Conservation (phyloP, 306 rosid genomes). For the Canavalia gladiata region DNA sequence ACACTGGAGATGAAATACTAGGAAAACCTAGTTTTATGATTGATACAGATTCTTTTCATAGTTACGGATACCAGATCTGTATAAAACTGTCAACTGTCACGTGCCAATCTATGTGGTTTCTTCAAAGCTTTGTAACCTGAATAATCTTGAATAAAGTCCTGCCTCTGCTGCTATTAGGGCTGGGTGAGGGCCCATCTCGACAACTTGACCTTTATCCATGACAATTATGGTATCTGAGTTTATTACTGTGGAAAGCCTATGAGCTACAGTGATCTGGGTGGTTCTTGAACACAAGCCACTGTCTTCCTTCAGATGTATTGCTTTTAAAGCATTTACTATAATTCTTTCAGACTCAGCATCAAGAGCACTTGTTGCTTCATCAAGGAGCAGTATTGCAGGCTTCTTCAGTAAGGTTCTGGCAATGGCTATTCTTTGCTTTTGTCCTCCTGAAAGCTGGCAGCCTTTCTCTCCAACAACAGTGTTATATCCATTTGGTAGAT, state of each 20-base stretch:
- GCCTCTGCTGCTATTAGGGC: conserved; percentile 61
- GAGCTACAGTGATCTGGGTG: conserved; percentile 87
- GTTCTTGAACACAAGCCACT: conserved; percentile 58
- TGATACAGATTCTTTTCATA: background rate
- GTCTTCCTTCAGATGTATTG: conserved; percentile 56
- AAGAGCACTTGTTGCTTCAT: conserved; percentile 96
- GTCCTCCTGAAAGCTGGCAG: conserved; percentile 94
- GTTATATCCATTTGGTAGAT: conserved; percentile 76
- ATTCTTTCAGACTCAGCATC: conserved; percentile 87
- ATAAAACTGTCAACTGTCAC: conserved; percentile 26
- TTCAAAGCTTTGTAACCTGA: conserved; percentile 68
- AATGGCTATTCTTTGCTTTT: conserved; percentile 91
- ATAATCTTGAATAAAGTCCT: conserved; percentile 80
- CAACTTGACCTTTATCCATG: conserved; percentile 80
- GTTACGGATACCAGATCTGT: conserved; percentile 14
- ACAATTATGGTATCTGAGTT: conserved; percentile 79
- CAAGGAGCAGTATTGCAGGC: conserved; percentile 81
- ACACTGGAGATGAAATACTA: conserved; percentile 42
- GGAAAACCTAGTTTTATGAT: conserved; percentile 17
- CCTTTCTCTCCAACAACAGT: conserved; percentile 88
- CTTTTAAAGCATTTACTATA: conserved; percentile 69
- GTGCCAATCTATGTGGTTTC: conserved; percentile 48
- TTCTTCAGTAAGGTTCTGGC: conserved; percentile 82
- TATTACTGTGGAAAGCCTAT: conserved; percentile 79
- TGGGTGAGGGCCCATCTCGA: conserved; percentile 79